Conservation (phyloP, 306 rosid genomes). For the Glycine tomentella region DNA sequence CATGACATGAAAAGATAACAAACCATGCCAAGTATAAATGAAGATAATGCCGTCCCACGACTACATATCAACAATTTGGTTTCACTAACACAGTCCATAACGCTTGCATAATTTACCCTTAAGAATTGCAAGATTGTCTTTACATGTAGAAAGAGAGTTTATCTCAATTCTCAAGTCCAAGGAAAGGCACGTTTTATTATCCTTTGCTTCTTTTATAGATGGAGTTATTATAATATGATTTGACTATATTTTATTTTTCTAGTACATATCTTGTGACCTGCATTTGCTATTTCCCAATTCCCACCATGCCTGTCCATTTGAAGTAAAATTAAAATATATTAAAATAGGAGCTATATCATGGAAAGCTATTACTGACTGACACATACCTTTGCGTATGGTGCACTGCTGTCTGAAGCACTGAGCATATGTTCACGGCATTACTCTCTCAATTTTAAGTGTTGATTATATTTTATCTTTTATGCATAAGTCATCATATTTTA, state of each 20-base stretch:
- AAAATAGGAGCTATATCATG: neutral
- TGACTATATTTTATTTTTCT: neutral
- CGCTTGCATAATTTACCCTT: slow-evolving; percentile 5
- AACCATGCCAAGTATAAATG: slow-evolving; percentile 25
- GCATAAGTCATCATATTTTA: neutral
- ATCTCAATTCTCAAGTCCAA: neutral
- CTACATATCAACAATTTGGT: slow-evolving; percentile 51
- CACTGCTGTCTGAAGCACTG: neutral
- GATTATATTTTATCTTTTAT: neutral
- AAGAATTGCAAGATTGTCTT: slow-evolving; percentile 9
- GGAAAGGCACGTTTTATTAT: neutral
- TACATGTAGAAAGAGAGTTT: neutral
- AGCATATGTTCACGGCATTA: neutral
- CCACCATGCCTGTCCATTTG: neutral
- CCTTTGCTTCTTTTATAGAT: neutral
- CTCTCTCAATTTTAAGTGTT: neutral
- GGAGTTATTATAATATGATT: neutral
- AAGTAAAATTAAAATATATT: slow-evolving; percentile 2
- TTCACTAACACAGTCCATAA: slow-evolving; percentile 41
- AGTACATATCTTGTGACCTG: neutral
- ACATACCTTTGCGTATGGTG: neutral
- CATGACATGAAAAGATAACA: slow-evolving; percentile 1
- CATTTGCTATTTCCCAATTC: neutral
- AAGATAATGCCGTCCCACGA: slow-evolving; percentile 31
- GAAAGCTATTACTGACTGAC: neutral